Evolutionary conservation across 2,329 filamentous ascomycete species (phyloP), one percentile per base, ranked within the genome.

Genomic region (Stemphylium vesicarium): DNA sequence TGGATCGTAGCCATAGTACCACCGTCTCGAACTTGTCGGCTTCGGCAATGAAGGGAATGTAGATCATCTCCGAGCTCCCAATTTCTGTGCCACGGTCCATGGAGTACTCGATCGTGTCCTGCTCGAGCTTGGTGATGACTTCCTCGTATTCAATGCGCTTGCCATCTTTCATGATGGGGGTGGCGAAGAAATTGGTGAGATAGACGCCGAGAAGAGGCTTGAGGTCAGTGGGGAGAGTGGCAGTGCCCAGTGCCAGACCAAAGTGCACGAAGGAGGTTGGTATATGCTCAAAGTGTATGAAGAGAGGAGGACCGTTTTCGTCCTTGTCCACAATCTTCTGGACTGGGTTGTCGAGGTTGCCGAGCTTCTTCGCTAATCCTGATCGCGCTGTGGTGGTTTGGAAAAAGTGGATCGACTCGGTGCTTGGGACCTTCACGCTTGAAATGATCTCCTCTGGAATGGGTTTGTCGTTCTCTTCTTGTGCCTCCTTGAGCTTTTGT

Each of bases 281-380:
- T 12, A 98, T 92, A 69, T 96, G 88, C 76, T 99, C 95, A 63
- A 96, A 99, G 76, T 99, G 94, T n/a, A 99, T 83, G 76, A 97
- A 99, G 2, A 98, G 80, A 0, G 92, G 89, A n/a, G 88, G 73
- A 13, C 82, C 80, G 6, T 80, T 75, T 33, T 84, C 81, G 36
- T 91, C 85, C 12, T 82, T 79, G 71, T 98, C 91, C 43, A 99
- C 85, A 43, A 88, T 77, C 56, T 86, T 82, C 74, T 99, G 95
- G 4, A 91, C 85, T 4, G 83, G 74, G 62, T 91, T 94, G 26
- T 87, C 78, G 0, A 84, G 81, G 20, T 82, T 78, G 0, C 92
- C 93, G 43, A 92, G 79, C 59, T 85, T 82, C 65, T 87, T 84
- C 12, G 93, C 95, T 56, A 87, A 79, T 26, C 95, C 95, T 41